A percentile compares a stretch with the other conserved stretches of the same genome.
Conservation (phyloP, 202 grass and related monocot genomes). For the Setaria italica region DNA sequence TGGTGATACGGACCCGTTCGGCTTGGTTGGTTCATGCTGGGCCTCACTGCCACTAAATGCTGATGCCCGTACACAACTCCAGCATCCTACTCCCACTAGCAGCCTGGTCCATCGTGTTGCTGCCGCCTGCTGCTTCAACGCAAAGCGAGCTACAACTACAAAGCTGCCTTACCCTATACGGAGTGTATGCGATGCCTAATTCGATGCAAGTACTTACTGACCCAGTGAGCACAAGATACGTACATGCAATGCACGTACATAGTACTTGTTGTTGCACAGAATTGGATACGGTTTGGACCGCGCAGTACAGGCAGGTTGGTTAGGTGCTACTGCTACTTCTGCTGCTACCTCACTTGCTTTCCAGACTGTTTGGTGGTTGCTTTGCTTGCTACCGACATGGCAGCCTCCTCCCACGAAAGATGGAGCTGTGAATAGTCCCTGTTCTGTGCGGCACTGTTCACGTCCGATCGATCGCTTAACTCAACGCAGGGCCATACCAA, state of each 20-base stretch:
- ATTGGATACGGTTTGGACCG: background rate
- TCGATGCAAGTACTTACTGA: background rate
- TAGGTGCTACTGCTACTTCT: background rate
- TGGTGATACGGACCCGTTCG: background rate
- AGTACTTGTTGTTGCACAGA: background rate
- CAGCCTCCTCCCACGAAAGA: background rate
- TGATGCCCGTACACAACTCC: no score
- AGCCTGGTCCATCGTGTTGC: background rate
- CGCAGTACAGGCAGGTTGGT: background rate
- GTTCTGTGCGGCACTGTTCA: background rate
- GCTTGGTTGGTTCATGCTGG: background rate
- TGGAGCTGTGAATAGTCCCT: background rate
- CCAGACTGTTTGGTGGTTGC: conserved; percentile 39
- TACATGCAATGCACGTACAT: background rate
- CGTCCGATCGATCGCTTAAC: background rate
- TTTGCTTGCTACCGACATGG: conserved; percentile 15
- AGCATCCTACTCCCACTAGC: background rate
- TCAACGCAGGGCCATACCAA: background rate
- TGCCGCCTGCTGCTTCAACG: conserved; percentile 10
- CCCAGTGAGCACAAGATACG: background rate
- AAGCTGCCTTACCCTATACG: background rate
- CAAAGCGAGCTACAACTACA: conserved; percentile 27
- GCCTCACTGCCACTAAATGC: background rate
- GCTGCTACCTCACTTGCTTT: background rate
- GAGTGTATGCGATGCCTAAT: background rate